Evolutionary conservation across 208 protist genomes (phyloP).

Genomic region (Wallacemonas sp.): DNA sequence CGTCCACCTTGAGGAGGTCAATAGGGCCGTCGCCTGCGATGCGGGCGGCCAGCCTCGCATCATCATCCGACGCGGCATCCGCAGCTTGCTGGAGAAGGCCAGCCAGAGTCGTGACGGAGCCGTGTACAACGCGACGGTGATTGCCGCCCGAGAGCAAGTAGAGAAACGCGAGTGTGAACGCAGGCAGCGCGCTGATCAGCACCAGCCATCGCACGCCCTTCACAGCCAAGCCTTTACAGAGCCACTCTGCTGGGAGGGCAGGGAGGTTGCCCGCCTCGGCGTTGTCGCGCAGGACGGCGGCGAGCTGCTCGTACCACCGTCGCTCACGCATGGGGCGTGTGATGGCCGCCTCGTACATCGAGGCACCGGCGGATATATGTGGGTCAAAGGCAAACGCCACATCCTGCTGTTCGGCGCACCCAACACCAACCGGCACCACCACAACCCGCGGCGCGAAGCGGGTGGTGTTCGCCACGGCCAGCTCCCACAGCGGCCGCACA

Average conservation of each 20-base stretch:
- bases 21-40: conserved; percentile 18
- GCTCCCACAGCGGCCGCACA: conserved; percentile 14
- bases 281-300: conserved; percentile 21
- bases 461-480: conserved; percentile 27
- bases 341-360: conserved; percentile 28
- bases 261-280: conserved; percentile 23
- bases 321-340: background rate
- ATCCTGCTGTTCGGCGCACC: background rate
- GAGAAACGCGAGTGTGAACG: conserved; percentile 21
- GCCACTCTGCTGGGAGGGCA: background rate
- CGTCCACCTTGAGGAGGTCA: conserved; percentile 46
- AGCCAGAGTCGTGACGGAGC: conserved; percentile 18
- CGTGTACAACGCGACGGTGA: conserved; percentile 14
- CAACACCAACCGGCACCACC: conserved; percentile 26
- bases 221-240: conserved; percentile 23
- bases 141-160: conserved; percentile 18
- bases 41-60: conserved; percentile 12
- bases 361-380: conserved; percentile 31
- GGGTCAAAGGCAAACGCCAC: conserved; percentile 27
- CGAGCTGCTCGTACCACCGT: conserved; percentile 17
- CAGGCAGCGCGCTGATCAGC: conserved; percentile 7
- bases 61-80: background rate
- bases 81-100: conserved; percentile 19
- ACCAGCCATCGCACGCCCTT: conserved; percentile 19
- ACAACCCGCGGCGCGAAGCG: conserved; percentile 14